Conservation (phyloP, 1,284 basidiomycete genomes). For the Phenoliferia sp. region DNA sequence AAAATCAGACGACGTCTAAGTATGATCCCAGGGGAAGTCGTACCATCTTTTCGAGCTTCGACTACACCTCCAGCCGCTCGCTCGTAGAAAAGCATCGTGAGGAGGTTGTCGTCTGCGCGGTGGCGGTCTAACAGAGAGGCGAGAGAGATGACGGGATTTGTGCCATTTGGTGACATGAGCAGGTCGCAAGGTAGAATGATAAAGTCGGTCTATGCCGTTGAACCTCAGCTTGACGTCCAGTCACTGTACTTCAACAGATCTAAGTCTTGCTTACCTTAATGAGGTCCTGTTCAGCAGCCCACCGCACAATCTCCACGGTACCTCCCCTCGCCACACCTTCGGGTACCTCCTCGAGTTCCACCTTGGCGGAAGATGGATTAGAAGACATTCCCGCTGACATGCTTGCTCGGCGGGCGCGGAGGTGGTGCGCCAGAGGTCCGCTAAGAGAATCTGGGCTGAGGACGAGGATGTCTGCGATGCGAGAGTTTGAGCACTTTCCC, state of each 20-base stretch:
- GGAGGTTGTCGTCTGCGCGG: slow-evolving; percentile 62
- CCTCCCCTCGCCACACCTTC: slow-evolving; percentile 26
- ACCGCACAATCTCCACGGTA: slow-evolving; percentile 23
- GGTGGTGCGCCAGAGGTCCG: slow-evolving; percentile 29
- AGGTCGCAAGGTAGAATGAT: slow-evolving; percentile 89
- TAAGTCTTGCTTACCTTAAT: slow-evolving; percentile 26
- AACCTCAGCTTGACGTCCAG: background rate
- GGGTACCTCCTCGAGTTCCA: slow-evolving; percentile 33
- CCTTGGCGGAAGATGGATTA: slow-evolving; percentile 17
- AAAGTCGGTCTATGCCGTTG: slow-evolving; percentile 59
- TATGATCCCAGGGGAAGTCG: too few species aligned
- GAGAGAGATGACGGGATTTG: slow-evolving; percentile 54
- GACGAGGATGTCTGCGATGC: slow-evolving; percentile 65
- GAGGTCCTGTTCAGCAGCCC: slow-evolving; percentile 29
- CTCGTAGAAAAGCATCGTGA: slow-evolving; percentile 74
- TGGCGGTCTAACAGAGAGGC: slow-evolving; percentile 72
- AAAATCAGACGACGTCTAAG: too few species aligned
- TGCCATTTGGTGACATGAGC: slow-evolving; percentile 59
- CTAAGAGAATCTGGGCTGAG: slow-evolving; percentile 55
- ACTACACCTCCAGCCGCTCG: slow-evolving; percentile 22
- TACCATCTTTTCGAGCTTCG: slow-evolving; percentile 34
- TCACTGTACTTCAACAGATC: too few species aligned
- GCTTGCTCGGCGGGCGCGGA: slow-evolving; percentile 24
- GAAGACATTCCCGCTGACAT: slow-evolving; percentile 10
- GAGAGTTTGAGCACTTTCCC: too few species aligned